phyloP scores from a whole-genome alignment of 208 protist species.

The Crithidia fasciculata region DNA sequence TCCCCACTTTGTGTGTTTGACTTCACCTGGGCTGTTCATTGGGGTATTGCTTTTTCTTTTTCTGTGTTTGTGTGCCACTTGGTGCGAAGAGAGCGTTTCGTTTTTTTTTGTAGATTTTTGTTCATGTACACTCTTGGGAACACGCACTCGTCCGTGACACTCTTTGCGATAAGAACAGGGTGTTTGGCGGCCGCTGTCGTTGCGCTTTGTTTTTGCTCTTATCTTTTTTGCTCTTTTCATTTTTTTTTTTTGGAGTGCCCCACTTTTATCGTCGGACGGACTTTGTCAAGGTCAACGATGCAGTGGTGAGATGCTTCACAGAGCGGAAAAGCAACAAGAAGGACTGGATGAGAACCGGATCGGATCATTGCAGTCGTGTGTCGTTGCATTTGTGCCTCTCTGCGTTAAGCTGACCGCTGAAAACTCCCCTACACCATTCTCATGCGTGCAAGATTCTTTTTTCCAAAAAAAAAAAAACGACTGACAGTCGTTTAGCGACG shows the following conservation, averaged over 20 bases:
- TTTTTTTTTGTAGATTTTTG: slow-evolving; percentile 1
- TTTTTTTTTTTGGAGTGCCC: neutral
- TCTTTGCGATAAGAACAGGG: neutral
- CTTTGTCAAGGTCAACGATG: too few relatives aligned
- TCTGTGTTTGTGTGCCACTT: neutral
- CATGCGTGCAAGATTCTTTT: neutral
- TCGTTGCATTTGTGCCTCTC: neutral
- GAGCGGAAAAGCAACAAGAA: too few relatives aligned
- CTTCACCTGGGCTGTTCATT: too few relatives aligned
- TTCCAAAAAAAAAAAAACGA: too few relatives aligned
- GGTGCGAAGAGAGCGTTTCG: neutral
- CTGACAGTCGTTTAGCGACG: too few relatives aligned
- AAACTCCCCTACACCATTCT: too few relatives aligned
- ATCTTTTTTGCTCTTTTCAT: neutral
- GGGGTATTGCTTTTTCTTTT: neutral
- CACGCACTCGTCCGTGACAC: neutral
- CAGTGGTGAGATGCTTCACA: too few relatives aligned
- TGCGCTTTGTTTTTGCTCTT: neutral
- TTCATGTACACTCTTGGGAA: too few relatives aligned
- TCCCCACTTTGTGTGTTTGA: too few relatives aligned
- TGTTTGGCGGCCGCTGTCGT: neutral
- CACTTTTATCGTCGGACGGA: too few relatives aligned
- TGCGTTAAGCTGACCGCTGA: too few relatives aligned
- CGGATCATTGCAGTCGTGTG: slow-evolving; percentile 1
- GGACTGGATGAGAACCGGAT: too few relatives aligned